Percentiles rank a stretch among this genome's conserved stretches.
Conservation (phyloP, 805 yeast species). For the Kuraishia hungarica region DNA sequence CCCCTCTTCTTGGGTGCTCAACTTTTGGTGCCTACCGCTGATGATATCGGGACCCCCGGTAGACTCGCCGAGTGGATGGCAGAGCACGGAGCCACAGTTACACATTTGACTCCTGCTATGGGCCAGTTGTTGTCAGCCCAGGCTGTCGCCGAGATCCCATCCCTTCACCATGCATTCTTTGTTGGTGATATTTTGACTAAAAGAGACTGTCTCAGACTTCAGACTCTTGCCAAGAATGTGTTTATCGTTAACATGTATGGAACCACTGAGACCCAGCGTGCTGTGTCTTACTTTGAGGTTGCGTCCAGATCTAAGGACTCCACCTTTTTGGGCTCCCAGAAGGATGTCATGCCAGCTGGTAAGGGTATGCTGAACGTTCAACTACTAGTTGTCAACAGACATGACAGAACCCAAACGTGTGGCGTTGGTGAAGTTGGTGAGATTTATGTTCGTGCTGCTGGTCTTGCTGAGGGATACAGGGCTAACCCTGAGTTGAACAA, state of each 20-base stretch:
- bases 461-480: conserved; percentile 93
- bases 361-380: conserved; percentile 96
- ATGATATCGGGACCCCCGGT: conserved; percentile 98
- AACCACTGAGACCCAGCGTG: conserved; percentile 97
- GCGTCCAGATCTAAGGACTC: conserved; percentile 64
- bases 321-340: conserved; percentile 68
- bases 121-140: conserved; percentile 96
- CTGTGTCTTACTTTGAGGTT: conserved; percentile 91
- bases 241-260: conserved; percentile 97
- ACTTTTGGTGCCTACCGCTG: conserved; percentile 87
- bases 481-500: conserved; percentile 83
- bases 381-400: conserved; percentile 83
- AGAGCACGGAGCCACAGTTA: conserved; percentile 82
- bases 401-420: conserved; percentile 83
- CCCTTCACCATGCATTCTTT: conserved; percentile 91
- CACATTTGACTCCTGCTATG: conserved; percentile 99
- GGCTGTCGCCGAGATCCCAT: conserved; percentile 79
- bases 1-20: conserved; percentile 95
- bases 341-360: conserved; percentile 98
- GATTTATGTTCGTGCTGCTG: conserved; percentile 96
- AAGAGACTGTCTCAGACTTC: conserved; percentile 91
- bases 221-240: conserved; percentile 84
- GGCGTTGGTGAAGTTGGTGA: conserved; percentile 99
- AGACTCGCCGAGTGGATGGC: conserved; percentile 97
- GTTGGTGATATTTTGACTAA: conserved; percentile 97